Percentiles rank a stretch among this genome's conserved stretches.
phyloP scores from a whole-genome alignment of 2,329 filamentous ascomycete species.

The Scytalidium lignicola region DNA sequence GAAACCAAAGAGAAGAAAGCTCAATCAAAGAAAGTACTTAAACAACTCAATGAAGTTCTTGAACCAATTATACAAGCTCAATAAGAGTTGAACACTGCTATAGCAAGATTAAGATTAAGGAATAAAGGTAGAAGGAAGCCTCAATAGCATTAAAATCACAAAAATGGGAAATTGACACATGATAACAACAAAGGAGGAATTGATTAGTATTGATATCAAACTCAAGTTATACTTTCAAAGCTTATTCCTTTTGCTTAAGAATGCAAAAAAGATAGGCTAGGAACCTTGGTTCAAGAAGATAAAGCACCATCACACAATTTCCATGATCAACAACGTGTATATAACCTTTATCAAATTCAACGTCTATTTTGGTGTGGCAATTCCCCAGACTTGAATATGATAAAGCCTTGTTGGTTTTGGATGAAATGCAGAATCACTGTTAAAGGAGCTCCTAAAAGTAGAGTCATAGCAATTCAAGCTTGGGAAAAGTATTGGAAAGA shows the following conservation, averaged over 20 bases:
- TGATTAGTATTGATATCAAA: slow-evolving; percentile 8
- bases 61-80: not conserved
- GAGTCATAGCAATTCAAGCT: not conserved
- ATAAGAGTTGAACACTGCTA: too few species aligned
- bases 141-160: slow-evolving; percentile 2
- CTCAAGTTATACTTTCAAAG: slow-evolving; percentile 3
- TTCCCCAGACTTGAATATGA: slow-evolving; percentile 9
- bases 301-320: not conserved
- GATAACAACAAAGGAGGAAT: not conserved
- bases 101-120: too few species aligned
- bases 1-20: slow-evolving; percentile 16
- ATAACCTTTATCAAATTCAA: not conserved
- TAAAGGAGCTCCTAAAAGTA: slow-evolving; percentile 2
- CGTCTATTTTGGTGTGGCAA: not conserved
- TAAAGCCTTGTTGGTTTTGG: too few species aligned
- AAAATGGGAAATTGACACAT: slow-evolving; percentile 2
- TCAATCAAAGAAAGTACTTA: slow-evolving; percentile 10
- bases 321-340: too few species aligned
- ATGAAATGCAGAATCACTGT: slow-evolving; percentile 5
- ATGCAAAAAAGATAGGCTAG: slow-evolving; percentile 1
- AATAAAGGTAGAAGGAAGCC: too few species aligned
- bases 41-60: not conserved
- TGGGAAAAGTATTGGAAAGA: slow-evolving; percentile 9
- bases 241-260: slow-evolving; percentile 2
- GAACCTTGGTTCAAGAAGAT: slow-evolving; percentile 5